Conservation (phyloP, 164 flowering plant species). For the Annona squamosa region DNA sequence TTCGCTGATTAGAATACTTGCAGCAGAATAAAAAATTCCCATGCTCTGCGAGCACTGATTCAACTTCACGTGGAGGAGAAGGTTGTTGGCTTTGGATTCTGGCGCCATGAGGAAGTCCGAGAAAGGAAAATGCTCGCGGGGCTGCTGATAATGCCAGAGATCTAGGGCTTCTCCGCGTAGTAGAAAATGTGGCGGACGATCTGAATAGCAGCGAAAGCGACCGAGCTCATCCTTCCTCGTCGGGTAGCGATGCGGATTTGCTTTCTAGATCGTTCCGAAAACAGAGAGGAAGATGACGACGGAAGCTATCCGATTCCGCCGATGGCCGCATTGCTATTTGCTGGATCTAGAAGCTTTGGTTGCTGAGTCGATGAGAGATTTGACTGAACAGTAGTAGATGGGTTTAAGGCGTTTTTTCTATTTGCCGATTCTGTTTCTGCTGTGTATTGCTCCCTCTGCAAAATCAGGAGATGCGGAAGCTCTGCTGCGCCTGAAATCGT, state of each 20-base stretch:
- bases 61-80: slow-evolving; percentile 24
- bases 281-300: background rate
- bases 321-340: background rate
- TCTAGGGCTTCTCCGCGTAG: slow-evolving; percentile 9
- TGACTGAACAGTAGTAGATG: background rate
- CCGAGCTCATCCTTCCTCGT: background rate
- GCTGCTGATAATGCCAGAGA: slow-evolving; percentile 6
- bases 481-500: slow-evolving; percentile 35
- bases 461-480: slow-evolving; percentile 43
- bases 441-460: slow-evolving; percentile 10
- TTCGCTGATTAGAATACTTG: background rate
- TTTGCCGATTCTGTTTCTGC: slow-evolving; percentile 1
- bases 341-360: background rate
- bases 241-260: background rate
- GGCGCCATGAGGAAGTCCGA: slow-evolving; percentile 3
- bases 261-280: background rate
- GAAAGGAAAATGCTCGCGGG: background rate
- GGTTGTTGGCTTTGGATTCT: slow-evolving; percentile 7
- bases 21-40: background rate
- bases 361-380: background rate
- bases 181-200: background rate
- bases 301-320: background rate
- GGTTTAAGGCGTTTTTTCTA: slow-evolving; percentile 9
- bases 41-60: slow-evolving; percentile 14
- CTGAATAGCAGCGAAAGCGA: slow-evolving; percentile 4